Percentiles rank a stretch among this genome's conserved stretches.
These are phyloP conservation scores for Bromus sterilis DNA, from an alignment of 176 grass and related monocot species.

Conservation along the genomic window DNA sequence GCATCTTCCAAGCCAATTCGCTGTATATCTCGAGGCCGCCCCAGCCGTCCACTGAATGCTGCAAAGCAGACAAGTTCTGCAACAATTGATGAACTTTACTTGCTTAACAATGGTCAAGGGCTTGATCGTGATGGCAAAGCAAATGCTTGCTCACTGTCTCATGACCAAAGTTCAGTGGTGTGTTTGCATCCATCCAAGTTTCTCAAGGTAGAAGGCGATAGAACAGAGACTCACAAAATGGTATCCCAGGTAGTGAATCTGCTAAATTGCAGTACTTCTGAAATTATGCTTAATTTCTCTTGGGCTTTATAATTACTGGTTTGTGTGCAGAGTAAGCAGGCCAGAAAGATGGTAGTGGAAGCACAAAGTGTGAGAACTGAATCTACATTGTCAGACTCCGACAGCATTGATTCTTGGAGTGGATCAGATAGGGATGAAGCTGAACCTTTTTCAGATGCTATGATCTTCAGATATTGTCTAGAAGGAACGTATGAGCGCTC, in stretches of 20 bases:
- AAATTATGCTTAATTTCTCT: constrained; percentile 10
- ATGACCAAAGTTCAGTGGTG: constrained; percentile 24
- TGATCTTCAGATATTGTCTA: constrained; percentile 88
- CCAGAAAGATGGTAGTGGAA: constrained; percentile 30
- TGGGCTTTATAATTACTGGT: neutral
- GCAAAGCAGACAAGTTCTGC: constrained; percentile 41
- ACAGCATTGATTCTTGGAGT: constrained; percentile 63
- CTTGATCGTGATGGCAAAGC: constrained; percentile 28
- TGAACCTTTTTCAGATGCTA: constrained; percentile 42
- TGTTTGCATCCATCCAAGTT: constrained; percentile 30
- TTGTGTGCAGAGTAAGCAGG: constrained; percentile 25
- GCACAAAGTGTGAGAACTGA: constrained; percentile 37
- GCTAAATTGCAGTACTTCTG: neutral
- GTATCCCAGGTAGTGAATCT: constrained; percentile 27
- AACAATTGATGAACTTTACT: constrained; percentile 30
- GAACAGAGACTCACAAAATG: constrained; percentile 25
- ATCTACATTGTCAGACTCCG: constrained; percentile 52
- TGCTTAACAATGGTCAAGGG: constrained; percentile 23
- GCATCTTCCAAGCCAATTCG: constrained; percentile 75
- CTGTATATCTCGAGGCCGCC: constrained; percentile 86
- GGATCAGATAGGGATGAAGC: constrained; percentile 40
- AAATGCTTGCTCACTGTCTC: constrained; percentile 19
- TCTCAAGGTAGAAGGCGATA: constrained; percentile 34
- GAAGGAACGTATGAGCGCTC: constrained; percentile 55
- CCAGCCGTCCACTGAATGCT: constrained; percentile 17